Evolutionary conservation across 495 filamentous ascomycete genomes (phyloP).

Genomic region (Annulohypoxylon moriforme): DNA sequence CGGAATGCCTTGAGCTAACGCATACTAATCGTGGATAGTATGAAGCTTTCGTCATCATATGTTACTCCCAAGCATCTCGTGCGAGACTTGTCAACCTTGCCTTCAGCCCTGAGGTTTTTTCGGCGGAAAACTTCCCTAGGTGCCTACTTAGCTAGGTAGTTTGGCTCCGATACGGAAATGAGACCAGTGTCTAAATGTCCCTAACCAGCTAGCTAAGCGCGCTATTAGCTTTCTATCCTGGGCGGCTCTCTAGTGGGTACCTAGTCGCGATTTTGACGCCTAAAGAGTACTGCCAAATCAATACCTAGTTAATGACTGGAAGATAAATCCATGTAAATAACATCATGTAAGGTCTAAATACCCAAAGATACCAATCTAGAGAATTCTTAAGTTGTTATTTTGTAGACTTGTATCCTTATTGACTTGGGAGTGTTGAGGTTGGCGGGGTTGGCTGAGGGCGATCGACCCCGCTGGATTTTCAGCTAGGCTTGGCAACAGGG

Average conservation of each 20-base stretch:
- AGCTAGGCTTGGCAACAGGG: constrained; percentile 30
- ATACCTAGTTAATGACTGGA: neutral
- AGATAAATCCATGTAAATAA: neutral
- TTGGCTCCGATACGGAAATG: constrained; percentile 9
- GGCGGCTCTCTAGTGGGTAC: neutral
- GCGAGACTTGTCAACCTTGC: constrained; percentile 14
- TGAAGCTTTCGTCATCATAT: neutral
- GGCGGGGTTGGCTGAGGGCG: neutral
- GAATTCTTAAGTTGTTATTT: too few species aligned
- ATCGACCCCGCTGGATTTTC: constrained; percentile 10
- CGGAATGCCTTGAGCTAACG: constrained; percentile 21
- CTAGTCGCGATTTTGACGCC: constrained; percentile 3
- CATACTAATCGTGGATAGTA: neutral
- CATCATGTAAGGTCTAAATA: neutral
- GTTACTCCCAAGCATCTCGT: neutral
- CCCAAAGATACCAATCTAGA: too few species aligned
- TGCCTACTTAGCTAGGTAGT: too few species aligned
- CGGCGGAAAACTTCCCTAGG: neutral
- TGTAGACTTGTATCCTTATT: neutral
- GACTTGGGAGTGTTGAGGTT: neutral
- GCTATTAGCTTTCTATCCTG: constrained; percentile 11
- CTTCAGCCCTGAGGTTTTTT: constrained; percentile 10
- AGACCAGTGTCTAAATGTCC: neutral
- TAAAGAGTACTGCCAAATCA: neutral
- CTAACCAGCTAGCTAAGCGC: constrained; percentile 11